Conservation (phyloP, 129 eudicot genomes). For the Gnaphalium uliginosum region DNA sequence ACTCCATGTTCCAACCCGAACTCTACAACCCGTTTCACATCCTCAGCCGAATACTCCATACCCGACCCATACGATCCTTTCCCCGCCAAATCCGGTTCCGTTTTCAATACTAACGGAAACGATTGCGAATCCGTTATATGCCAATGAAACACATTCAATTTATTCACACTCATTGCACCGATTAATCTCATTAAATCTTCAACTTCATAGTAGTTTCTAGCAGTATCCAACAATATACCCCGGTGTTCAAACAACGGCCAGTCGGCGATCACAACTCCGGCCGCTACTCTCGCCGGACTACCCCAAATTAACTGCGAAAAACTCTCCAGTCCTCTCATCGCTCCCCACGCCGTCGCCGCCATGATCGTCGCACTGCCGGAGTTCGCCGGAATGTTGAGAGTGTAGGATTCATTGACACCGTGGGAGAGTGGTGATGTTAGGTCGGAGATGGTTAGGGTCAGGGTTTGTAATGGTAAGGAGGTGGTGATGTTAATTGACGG, state of each 20-base stretch:
- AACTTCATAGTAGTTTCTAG: constrained; percentile 61
- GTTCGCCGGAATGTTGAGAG: constrained; percentile 49
- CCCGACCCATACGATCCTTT: constrained; percentile 66
- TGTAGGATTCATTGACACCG: constrained; percentile 82
- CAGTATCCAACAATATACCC: constrained; percentile 75
- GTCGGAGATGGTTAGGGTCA: constrained; percentile 50
- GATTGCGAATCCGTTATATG: constrained; percentile 97
- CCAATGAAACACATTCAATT: constrained; percentile 93
- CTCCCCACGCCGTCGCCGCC: constrained; percentile 84
- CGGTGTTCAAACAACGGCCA: constrained; percentile 54
- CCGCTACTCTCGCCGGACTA: constrained; percentile 44
- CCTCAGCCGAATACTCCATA: constrained; percentile 62
- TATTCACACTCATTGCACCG: constrained; percentile 69
- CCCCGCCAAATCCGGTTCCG: constrained; percentile 68
- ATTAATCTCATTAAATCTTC: constrained; percentile 69
- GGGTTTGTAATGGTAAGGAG: constrained; percentile 34
- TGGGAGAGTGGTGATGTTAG: constrained; percentile 45
- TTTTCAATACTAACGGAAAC: constrained; percentile 64
- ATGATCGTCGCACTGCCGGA: constrained; percentile 35
- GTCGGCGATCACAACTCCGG: constrained; percentile 57
- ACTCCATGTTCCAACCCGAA: constrained; percentile 84
- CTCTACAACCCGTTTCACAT: constrained; percentile 60
- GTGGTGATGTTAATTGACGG: constrained; percentile 47
- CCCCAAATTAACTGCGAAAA: constrained; percentile 82
- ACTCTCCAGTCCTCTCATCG: constrained; percentile 88